A percentile compares a stretch with the other conserved stretches of the same genome.
Conservation (phyloP, 495 filamentous ascomycete genomes). For the Bryoglossum gracile region DNA sequence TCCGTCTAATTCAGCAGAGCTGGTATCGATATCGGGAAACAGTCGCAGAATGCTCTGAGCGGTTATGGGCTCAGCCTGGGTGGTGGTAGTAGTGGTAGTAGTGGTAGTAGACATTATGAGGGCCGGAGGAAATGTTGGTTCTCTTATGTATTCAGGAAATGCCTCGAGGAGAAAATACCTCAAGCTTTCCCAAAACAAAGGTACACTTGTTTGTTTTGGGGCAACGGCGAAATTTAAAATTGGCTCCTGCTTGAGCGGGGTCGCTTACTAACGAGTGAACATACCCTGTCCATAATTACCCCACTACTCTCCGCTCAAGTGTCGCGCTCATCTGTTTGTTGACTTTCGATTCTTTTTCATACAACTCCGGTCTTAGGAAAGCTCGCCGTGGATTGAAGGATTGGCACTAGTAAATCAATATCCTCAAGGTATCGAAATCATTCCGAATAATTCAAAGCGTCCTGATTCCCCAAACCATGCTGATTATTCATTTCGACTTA, state of each 20-base stretch:
- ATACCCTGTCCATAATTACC: neutral
- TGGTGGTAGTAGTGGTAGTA: constrained; percentile 32
- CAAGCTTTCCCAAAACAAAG: too few relatives aligned
- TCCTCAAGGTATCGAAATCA: too few relatives aligned
- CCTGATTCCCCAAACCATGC: too few relatives aligned
- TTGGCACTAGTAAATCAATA: too few relatives aligned
- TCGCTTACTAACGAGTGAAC: neutral
- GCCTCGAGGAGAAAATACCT: constrained; percentile 17
- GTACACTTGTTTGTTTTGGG: constrained; percentile 7
- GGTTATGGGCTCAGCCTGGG: constrained; percentile 52
- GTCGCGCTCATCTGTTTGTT: neutral
- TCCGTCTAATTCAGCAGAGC: constrained; percentile 65
- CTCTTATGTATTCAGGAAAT: constrained; percentile 8
- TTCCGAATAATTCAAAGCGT: too few relatives aligned
- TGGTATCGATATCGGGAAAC: constrained; percentile 95
- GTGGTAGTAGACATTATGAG: constrained; percentile 28
- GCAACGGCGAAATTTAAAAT: neutral
- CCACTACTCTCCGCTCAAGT: neutral
- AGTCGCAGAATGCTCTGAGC: constrained; percentile 80
- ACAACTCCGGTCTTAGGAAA: too few relatives aligned
- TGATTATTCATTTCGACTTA: too few relatives aligned
- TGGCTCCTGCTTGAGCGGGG: constrained; percentile 4
- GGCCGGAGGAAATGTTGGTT: neutral
- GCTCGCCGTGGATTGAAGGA: too few relatives aligned
- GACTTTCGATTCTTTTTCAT: neutral